Base-by-base conservation (phyloP, 441 rosid genomes). In the Aleurites moluccanus region DNA sequence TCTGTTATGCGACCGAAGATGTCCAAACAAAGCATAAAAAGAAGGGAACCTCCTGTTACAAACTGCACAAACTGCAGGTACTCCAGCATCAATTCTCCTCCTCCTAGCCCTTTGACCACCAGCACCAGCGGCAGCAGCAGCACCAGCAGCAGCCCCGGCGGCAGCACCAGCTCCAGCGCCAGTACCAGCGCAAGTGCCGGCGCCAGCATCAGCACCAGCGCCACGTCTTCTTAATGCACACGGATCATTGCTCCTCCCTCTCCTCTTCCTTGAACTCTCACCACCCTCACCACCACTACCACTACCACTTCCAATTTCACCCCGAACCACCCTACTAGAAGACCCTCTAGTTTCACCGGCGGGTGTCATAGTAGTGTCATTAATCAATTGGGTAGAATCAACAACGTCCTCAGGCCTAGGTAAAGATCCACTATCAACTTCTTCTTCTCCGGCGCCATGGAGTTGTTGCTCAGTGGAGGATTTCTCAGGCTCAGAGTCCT, bases 41-140 rank as follows among this genome's bases (percentile, higher is more conserved):
- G 57, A 49, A 27, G 44, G 42, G 10, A 47, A 67, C 2, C 16
- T 18, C 10, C 44, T 49, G 20, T 20, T 9, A 30, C 59, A 67
- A 67, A 67, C 59, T 15, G 59, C 59, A 67, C 71, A 67, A 18
- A 18, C n/a, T 7, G 71, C 23, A 3, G 59, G 44, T 18, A 50
- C 38, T 67, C 14, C 6, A 1, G 23, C n/a, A 27, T 67, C 59
- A 49, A 21, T 25, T 38, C 10, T 20, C 52, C 42, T 67, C 57
- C 52, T 67, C 38, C 33, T 61, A 55, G 30, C 25, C 52, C 27
- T 65, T 16, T 21, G 16, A 9, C 4, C 18, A 15, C 40, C 42
- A 63, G 9, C 66, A 30, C 10, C 55, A 33, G 21, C 66, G 6
- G 0, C 27, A 18, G 9, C 56, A 0, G 1, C 6, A 8, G 8